Evolutionary conservation across 2,329 filamentous ascomycete species (phyloP).

Genomic region (Akanthomyces muscarius): DNA sequence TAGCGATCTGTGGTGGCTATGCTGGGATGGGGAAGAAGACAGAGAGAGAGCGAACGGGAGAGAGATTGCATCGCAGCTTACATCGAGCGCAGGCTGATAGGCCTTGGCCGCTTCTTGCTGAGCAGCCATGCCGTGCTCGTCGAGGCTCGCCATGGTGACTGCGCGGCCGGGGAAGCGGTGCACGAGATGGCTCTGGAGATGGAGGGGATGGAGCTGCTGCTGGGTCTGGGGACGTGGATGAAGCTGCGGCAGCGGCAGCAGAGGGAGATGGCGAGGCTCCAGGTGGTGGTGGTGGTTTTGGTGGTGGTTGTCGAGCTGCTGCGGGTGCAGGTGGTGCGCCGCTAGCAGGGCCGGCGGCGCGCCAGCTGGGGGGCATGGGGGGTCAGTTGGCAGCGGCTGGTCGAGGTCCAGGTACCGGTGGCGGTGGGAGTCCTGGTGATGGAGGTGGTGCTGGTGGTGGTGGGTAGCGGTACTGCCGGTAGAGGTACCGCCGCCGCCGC

Average conservation of each 20-base stretch:
- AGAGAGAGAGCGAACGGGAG: constrained; percentile 18
- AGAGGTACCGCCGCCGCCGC: background rate
- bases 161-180: background rate
- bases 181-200: constrained; percentile 4
- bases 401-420: too few relatives aligned
- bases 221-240: constrained; percentile 20
- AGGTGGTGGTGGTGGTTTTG: background rate
- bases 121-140: constrained; percentile 46
- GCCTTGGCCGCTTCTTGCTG: constrained; percentile 59
- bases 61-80: constrained; percentile 30
- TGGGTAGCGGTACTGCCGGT: background rate
- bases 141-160: constrained; percentile 33
- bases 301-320: constrained; percentile 18
- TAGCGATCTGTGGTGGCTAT: background rate
- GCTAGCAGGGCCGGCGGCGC: constrained; percentile 4
- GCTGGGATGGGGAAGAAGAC: background rate
- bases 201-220: background rate
- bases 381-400: too few relatives aligned
- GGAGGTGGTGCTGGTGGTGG: background rate
- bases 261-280: constrained; percentile 16
- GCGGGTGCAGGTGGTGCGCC: background rate
- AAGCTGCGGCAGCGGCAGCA: constrained; percentile 17
- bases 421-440: background rate
- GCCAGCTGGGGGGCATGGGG: background rate
- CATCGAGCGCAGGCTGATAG: constrained; percentile 55